Base-by-base conservation (phyloP, 345 rosid genomes). In the Ricinus communis region DNA sequence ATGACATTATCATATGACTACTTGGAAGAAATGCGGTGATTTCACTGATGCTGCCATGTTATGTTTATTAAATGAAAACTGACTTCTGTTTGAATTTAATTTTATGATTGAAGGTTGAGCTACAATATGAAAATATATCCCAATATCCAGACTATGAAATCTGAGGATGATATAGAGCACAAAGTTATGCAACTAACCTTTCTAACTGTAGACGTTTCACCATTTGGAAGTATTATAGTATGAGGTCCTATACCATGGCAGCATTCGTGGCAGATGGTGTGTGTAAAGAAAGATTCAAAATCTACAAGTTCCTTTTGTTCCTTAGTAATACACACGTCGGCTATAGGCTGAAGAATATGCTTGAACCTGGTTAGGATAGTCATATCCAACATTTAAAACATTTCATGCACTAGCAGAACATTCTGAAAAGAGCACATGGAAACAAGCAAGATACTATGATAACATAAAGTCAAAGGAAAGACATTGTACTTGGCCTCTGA, bases 241-340 rank as follows among this genome's bases (percentile, higher is more conserved):
- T 94, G 98, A 30, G 98, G 96, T 41, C 98, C 97, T 78, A 94
- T 91, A 30, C 97, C 98, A 79, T 94, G 97, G 83, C 93, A 88
- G 81, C 97, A 91, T 68, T 94, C 98, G 75, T 94, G 98, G 81
- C 97, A 94, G 71, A 91, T 87, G 28, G 86, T 88, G 78, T 91
- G 97, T 58, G 97, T 91, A 72, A 94, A 94, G 85, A 91, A 94
- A 76, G 98, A 94, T 59, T 87, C 96, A 80, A 94, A 94, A 83
- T 94, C 98, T 51, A 94, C 96, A 62, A 88, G 89, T 68, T 75
- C 82, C 49, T 70, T 67, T 73, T 94, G 98, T 79, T 91, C 95
- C 72, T 83, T 80, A 53, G 82, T 55, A 70, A 94, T 82, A 69
- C 89, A 85, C 46, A 77, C 77, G 72, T 89, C 89, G 45, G 93